A percentile compares a stretch with the other conserved stretches of the same genome.
phyloP scores from a whole-genome alignment of 352 stramenopile genomes.

The Phytophthora tentaculata region DNA sequence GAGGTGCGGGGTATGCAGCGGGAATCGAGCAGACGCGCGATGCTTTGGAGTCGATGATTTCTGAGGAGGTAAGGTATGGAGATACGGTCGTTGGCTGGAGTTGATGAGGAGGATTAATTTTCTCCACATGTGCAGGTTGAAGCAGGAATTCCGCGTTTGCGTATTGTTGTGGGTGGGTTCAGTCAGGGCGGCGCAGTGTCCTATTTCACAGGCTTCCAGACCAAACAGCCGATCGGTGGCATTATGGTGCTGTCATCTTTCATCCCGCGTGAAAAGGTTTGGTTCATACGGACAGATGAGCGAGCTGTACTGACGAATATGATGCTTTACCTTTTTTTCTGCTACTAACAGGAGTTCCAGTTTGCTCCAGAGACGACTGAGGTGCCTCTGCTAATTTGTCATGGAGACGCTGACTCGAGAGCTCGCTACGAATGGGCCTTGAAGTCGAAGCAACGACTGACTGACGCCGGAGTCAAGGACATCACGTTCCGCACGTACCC shows the following conservation, averaged over 20 bases:
- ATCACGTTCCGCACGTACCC: conserved; percentile 70
- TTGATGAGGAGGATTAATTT: not conserved
- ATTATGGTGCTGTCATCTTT: conserved; percentile 77
- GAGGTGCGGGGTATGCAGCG: conserved; percentile 52
- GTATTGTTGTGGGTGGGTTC: conserved; percentile 95
- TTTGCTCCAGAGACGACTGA: conserved; percentile 50
- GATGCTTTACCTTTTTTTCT: too few species aligned
- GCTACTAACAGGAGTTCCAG: conserved; percentile 42
- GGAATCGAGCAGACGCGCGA: conserved; percentile 17
- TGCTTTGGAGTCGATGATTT: conserved; percentile 16
- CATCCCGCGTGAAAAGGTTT: conserved; percentile 60
- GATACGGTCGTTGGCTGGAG: conserved; percentile 3
- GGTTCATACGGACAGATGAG: conserved; percentile 1
- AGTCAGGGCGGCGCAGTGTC: conserved; percentile 93
- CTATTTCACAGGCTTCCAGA: conserved; percentile 80
- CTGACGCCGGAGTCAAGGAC: conserved; percentile 50
- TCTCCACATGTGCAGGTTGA: conserved; percentile 28
- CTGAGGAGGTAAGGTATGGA: conserved; percentile 16
- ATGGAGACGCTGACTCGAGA: conserved; percentile 63
- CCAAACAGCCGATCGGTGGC: conserved; percentile 65
- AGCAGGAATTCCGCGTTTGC: conserved; percentile 77
- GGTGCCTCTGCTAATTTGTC: conserved; percentile 74
- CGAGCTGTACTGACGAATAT: too few species aligned
- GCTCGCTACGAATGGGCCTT: conserved; percentile 55
- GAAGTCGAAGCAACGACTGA: conserved; percentile 52